Evolutionary conservation across 768 basidiomycete species (phyloP).

Genomic region (Kwoniella shandongensis): DNA sequence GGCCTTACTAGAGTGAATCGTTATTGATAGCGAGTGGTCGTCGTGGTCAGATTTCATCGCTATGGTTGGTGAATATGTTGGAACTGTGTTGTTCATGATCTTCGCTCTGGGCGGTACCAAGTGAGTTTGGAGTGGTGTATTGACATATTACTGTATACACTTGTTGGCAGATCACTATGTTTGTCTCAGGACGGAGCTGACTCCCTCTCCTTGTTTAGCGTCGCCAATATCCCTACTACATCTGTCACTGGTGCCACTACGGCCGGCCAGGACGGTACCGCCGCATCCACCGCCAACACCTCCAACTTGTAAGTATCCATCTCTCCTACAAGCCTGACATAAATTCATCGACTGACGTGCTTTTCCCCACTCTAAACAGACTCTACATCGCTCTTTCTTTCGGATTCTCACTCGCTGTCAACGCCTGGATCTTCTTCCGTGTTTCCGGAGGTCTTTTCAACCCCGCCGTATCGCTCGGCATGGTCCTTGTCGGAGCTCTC

Average conservation of each 20-base stretch:
- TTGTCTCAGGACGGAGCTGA: no score
- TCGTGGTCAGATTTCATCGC: conserved; percentile 44
- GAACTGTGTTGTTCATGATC: conserved; percentile 52
- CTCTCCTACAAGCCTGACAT: background rate
- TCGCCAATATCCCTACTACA: conserved; percentile 49
- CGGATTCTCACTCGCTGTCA: conserved; percentile 52
- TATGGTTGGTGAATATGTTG: conserved; percentile 53
- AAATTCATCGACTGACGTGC: background rate
- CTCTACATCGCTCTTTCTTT: conserved; percentile 52
- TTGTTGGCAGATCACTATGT: no score
- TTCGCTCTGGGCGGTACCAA: conserved; percentile 52
- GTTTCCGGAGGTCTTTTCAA: conserved; percentile 55
- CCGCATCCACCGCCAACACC: conserved; percentile 48
- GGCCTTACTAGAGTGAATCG: background rate
- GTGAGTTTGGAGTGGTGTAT: conserved; percentile 36
- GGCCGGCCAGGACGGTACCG: conserved; percentile 39
- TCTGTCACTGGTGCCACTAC: conserved; percentile 45
- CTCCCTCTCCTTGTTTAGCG: no score
- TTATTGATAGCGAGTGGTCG: background rate
- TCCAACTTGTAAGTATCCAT: conserved; percentile 36
- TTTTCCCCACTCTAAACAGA: conserved; percentile 3
- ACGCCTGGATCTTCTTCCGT: conserved; percentile 54
- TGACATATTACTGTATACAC: no score
- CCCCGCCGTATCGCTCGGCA: conserved; percentile 54
- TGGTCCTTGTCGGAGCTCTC: conserved; percentile 53